Percentiles rank a stretch among this genome's conserved stretches.
These are phyloP conservation scores for Dinochytrium kinnereticum DNA, from an alignment of 371 early-diverging fungal genomes.

Conservation along the genomic window DNA sequence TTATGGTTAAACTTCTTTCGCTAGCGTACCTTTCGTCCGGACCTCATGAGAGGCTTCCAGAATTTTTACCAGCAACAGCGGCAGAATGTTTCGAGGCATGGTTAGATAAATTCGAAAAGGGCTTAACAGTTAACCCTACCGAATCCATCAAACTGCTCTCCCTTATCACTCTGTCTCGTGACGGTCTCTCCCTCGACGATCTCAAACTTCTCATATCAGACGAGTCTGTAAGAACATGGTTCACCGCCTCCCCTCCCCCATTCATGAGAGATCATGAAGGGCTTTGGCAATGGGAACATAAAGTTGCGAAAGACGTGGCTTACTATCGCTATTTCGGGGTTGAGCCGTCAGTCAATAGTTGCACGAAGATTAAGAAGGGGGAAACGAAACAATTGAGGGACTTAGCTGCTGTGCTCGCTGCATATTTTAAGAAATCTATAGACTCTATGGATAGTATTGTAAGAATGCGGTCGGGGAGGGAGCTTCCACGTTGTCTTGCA, in stretches of 20 bases:
- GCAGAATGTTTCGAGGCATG: constrained; percentile 13
- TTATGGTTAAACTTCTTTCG: neutral
- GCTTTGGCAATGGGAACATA: constrained; percentile 3
- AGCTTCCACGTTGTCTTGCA: no score
- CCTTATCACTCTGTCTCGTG: neutral
- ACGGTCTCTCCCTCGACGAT: neutral
- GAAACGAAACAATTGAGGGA: no score
- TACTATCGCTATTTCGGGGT: neutral
- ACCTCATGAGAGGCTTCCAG: neutral
- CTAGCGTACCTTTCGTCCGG: neutral
- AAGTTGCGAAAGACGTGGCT: neutral
- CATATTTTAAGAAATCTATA: no score
- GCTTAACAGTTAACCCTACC: neutral
- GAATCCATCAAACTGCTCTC: neutral
- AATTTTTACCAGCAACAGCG: constrained; percentile 6
- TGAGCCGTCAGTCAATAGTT: no score
- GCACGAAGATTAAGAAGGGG: no score
- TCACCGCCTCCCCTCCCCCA: neutral
- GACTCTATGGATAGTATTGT: no score
- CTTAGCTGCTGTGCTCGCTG: no score
- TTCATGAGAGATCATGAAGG: neutral
- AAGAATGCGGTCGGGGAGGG: no score
- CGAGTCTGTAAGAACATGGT: neutral
- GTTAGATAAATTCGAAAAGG: neutral
- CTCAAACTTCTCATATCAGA: neutral